phyloP scores from a whole-genome alignment of 225 moss, liverwort and hornwort genomes.

The Marchantia polymorpha region DNA sequence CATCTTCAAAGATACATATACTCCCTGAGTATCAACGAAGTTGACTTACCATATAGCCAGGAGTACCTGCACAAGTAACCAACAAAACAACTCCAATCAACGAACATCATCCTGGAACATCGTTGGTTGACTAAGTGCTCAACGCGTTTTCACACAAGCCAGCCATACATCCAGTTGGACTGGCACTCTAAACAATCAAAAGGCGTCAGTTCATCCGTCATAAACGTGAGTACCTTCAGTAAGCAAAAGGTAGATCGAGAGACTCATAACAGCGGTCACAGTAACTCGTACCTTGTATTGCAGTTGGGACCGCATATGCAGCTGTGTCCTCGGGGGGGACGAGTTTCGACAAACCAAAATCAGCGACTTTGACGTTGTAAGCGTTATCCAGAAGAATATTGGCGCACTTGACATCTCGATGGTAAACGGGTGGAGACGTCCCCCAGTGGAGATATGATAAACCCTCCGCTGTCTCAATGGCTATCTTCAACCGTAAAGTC shows the following conservation, averaged over 20 bases:
- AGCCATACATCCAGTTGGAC: not conserved
- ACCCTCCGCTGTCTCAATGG: constrained; percentile 45
- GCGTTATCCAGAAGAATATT: constrained; percentile 49
- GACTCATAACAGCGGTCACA: not conserved
- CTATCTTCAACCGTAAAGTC: constrained; percentile 37
- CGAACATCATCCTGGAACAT: too few relatives aligned
- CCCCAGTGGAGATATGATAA: constrained; percentile 44
- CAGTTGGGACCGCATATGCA: constrained; percentile 40
- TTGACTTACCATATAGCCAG: constrained; percentile 16
- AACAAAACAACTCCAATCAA: not conserved
- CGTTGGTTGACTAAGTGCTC: not conserved
- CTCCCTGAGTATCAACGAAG: not conserved
- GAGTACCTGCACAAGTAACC: constrained; percentile 4
- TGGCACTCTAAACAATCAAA: not conserved
- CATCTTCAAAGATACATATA: not conserved
- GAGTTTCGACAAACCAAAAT: constrained; percentile 47
- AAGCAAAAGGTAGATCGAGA: too few relatives aligned
- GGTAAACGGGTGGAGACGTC: constrained; percentile 39
- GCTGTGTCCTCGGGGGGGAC: constrained; percentile 30
- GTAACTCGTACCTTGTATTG: constrained; percentile 28
- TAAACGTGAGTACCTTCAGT: not conserved
- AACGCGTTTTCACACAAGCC: not conserved
- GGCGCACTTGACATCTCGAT: constrained; percentile 52
- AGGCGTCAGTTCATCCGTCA: not conserved
- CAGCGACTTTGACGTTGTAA: constrained; percentile 44